Evolutionary conservation across 441 rosid genomes (phyloP).

Genomic region (Viola pubescens): DNA sequence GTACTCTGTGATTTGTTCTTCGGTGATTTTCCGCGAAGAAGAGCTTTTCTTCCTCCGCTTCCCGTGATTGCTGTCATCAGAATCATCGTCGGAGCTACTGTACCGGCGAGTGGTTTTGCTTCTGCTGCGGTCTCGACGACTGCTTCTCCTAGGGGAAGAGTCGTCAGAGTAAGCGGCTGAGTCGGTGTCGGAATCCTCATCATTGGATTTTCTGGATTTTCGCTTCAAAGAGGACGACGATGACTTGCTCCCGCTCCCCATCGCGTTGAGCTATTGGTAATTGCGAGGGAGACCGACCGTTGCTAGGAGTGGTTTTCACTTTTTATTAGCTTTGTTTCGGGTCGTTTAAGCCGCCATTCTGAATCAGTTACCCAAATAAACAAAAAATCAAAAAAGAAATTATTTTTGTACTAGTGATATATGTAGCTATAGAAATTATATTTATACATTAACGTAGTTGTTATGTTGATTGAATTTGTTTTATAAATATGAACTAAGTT

Average conservation of each 20-base stretch:
- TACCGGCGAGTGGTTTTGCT: slow-evolving; percentile 28
- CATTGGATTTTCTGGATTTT: slow-evolving; percentile 28
- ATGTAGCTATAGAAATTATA: too few relatives aligned
- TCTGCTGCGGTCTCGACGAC: slow-evolving; percentile 26
- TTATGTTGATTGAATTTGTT: too few relatives aligned
- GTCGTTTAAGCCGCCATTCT: too few relatives aligned
- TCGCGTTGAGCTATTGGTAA: background rate
- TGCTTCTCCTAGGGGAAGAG: slow-evolving; percentile 20
- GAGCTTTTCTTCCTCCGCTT: slow-evolving; percentile 31
- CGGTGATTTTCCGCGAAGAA: slow-evolving; percentile 45
- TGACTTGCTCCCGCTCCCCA: slow-evolving; percentile 26
- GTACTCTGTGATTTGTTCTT: slow-evolving; percentile 64
- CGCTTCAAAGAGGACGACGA: slow-evolving; percentile 24
- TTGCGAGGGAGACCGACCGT: too few relatives aligned
- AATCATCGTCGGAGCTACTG: slow-evolving; percentile 18
- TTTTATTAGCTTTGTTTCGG: too few relatives aligned
- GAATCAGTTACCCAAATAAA: too few relatives aligned
- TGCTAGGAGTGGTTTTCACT: too few relatives aligned
- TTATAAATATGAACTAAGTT: too few relatives aligned
- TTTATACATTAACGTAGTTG: too few relatives aligned
- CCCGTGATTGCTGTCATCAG: slow-evolving; percentile 29
- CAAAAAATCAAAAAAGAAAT: too few relatives aligned
- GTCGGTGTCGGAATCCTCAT: slow-evolving; percentile 10
- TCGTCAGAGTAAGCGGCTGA: slow-evolving; percentile 21
- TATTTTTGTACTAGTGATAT: too few relatives aligned